Evolutionary conservation across 495 filamentous ascomycete species (phyloP).

Genomic region (Hyaloscypha finlandica): DNA sequence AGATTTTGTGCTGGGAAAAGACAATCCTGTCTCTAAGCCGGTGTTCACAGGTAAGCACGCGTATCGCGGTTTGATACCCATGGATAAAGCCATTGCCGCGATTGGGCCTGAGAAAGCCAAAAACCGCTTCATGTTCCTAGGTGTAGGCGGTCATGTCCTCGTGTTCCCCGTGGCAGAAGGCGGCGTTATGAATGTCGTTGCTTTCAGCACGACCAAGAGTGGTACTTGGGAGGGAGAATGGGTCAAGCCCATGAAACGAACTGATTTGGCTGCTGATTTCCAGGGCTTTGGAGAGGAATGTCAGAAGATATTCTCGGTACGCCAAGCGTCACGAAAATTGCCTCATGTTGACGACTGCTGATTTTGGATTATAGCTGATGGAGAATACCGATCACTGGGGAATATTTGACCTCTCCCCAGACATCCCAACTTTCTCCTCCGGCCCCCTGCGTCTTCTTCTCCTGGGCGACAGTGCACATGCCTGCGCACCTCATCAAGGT

Average conservation of each 20-base stretch:
- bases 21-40: constrained; percentile 41
- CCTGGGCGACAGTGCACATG: constrained; percentile 13
- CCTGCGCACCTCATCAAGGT: constrained; percentile 7
- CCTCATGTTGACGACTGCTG: too few relatives aligned
- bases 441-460: constrained; percentile 5
- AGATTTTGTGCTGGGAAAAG: constrained; percentile 37
- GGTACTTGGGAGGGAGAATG: constrained; percentile 19
- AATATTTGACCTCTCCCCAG: not conserved
- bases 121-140: constrained; percentile 48
- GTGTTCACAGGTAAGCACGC: constrained; percentile 47
- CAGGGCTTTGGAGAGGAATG: not conserved
- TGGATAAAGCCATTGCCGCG: constrained; percentile 41
- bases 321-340: too few relatives aligned
- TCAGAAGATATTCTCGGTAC: too few relatives aligned
- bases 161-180: constrained; percentile 45
- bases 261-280: constrained; percentile 25
- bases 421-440: too few relatives aligned
- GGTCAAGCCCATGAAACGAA: too few relatives aligned
- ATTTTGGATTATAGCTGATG: not conserved
- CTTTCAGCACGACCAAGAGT: constrained; percentile 35
- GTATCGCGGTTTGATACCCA: constrained; percentile 51
- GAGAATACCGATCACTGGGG: constrained; percentile 8
- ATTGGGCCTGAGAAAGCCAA: constrained; percentile 43
- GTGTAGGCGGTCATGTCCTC: constrained; percentile 46
- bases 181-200: constrained; percentile 49